Evolutionary conservation across 257 asterid species (phyloP).

Genomic region (Rehmannia glutinosa): DNA sequence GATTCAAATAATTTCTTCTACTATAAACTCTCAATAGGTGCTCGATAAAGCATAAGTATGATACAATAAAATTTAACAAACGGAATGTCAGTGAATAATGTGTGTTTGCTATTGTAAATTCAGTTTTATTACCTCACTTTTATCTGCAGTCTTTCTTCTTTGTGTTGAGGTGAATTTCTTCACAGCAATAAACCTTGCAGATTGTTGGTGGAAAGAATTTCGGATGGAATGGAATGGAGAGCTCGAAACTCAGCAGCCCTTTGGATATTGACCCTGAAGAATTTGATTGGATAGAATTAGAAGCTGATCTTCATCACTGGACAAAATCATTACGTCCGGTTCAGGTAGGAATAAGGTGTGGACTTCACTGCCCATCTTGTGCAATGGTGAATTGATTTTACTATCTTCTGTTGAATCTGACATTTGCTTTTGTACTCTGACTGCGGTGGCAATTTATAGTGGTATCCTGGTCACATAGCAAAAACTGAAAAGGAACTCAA

Average conservation of each 20-base stretch:
- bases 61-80: background rate
- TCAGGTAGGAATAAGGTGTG: slow-evolving; percentile 65
- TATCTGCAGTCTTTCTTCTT: background rate
- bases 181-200: slow-evolving; percentile 35
- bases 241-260: slow-evolving; percentile 29
- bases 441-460: slow-evolving; percentile 38
- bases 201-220: slow-evolving; percentile 59
- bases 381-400: slow-evolving; percentile 1
- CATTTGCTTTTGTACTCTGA: slow-evolving; percentile 16
- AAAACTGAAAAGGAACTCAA: slow-evolving; percentile 94
- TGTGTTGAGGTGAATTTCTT: no score
- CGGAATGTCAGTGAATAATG: no score
- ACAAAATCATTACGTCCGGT: slow-evolving; percentile 76
- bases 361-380: slow-evolving; percentile 17
- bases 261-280: slow-evolving; percentile 39
- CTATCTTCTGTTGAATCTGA: slow-evolving; percentile 5
- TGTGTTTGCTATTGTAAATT: background rate
- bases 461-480: slow-evolving; percentile 98
- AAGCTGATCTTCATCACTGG: slow-evolving; percentile 78
- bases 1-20: no score
- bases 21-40: no score
- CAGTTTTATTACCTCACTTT: background rate
- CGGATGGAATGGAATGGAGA: slow-evolving; percentile 40
- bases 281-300: slow-evolving; percentile 68
- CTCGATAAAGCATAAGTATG: background rate